Evolutionary conservation across 2,329 filamentous ascomycete species (phyloP).

Genomic region (Hypoxylon sp.): DNA sequence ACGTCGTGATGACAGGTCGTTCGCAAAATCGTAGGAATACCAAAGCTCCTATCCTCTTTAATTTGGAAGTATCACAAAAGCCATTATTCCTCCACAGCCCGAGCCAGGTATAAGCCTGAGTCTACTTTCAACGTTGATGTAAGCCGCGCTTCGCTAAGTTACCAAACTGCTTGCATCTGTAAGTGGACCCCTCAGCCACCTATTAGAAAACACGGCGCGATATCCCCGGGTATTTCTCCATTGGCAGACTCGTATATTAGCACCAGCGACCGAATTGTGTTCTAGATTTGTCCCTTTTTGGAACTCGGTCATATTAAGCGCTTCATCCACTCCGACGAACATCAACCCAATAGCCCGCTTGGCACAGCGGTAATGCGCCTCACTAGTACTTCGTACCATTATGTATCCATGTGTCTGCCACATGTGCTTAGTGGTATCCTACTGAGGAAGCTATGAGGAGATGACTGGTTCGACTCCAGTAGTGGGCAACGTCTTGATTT

Average conservation of each 20-base stretch:
- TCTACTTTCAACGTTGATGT: no score
- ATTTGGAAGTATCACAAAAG: neutral
- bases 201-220: neutral
- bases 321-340: neutral
- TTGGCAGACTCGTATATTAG: neutral
- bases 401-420: neutral
- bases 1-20: neutral
- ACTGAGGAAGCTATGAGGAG: slow-evolving; percentile 33
- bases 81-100: no score
- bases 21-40: neutral
- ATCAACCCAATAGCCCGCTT: slow-evolving; percentile 13
- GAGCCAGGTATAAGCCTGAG: neutral
- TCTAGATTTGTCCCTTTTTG: no score
- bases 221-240: neutral
- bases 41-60: neutral
- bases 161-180: neutral
- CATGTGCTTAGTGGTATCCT: slow-evolving; percentile 8
- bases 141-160: neutral
- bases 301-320: neutral
- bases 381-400: slow-evolving; percentile 25
- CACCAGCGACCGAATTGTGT: no score
- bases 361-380: slow-evolving; percentile 35
- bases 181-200: neutral
- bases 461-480: slow-evolving; percentile 36
- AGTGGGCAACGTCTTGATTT: slow-evolving; percentile 15